Percentiles rank a stretch among this genome's conserved stretches.
These are phyloP conservation scores for Agaricales sp. DNA, from an alignment of 1,284 basidiomycete species.

Conservation along the genomic window DNA sequence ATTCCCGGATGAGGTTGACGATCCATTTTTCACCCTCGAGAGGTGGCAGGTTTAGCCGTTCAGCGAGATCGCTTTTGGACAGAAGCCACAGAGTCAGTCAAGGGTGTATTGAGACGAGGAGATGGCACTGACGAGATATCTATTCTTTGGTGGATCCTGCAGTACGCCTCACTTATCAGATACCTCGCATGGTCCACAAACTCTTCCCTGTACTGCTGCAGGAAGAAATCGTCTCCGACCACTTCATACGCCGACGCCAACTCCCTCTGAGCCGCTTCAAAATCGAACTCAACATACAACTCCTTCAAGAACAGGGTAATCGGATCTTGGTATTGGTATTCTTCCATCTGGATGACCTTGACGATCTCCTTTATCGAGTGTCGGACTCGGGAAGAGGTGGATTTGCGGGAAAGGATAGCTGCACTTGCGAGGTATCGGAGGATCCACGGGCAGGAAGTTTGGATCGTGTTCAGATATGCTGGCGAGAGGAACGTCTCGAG, in stretches of 20 bases:
- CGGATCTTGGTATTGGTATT: constrained; percentile 92
- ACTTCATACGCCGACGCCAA: constrained; percentile 76
- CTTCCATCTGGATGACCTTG: constrained; percentile 85
- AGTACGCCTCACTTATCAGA: constrained; percentile 94
- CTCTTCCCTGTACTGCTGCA: constrained; percentile 82
- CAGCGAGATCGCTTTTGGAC: constrained; percentile 73
- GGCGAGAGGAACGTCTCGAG: constrained; percentile 95
- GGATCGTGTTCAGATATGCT: constrained; percentile 96
- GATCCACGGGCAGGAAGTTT: constrained; percentile 93
- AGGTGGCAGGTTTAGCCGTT: constrained; percentile 82
- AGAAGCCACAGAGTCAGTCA: constrained; percentile 3
- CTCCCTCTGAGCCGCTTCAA: constrained; percentile 81
- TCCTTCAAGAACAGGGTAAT: constrained; percentile 91
- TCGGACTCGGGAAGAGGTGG: constrained; percentile 55
- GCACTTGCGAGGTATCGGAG: constrained; percentile 92
- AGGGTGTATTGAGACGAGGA: neutral
- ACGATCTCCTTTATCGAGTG: constrained; percentile 84
- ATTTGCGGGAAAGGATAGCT: constrained; percentile 83
- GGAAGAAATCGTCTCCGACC: constrained; percentile 90
- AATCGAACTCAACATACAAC: constrained; percentile 90
- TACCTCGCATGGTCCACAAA: constrained; percentile 95
- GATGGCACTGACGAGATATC: constrained; percentile 71
- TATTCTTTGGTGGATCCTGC: constrained; percentile 93
- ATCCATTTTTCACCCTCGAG: constrained; percentile 99
- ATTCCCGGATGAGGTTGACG: constrained; percentile 95